These are phyloP conservation scores for Euphorbia lathyris DNA, from an alignment of 345 rosid species.

Conservation along the genomic window DNA sequence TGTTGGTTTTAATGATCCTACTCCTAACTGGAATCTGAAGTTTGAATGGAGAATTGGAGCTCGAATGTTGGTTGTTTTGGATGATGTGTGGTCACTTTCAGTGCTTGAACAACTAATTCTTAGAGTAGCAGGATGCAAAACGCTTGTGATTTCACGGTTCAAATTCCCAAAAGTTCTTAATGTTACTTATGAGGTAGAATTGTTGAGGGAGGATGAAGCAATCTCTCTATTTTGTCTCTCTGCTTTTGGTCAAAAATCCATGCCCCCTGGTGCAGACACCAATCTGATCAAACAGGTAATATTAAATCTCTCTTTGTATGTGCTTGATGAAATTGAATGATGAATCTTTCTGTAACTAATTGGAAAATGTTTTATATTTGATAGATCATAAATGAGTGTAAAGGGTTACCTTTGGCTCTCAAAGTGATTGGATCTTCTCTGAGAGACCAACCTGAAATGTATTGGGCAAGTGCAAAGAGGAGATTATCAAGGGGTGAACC, in stretches of 20 bases:
- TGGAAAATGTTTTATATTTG: slow-evolving; percentile 7
- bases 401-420: slow-evolving; percentile 94
- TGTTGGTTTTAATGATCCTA: slow-evolving; percentile 16
- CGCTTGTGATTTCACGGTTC: slow-evolving; percentile 73
- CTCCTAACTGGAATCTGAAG: slow-evolving; percentile 39
- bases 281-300: slow-evolving; percentile 66
- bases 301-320: not conserved
- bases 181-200: slow-evolving; percentile 52
- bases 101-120: slow-evolving; percentile 60
- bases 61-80: slow-evolving; percentile 55
- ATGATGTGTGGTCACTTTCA: slow-evolving; percentile 73
- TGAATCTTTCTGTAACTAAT: slow-evolving; percentile 3
- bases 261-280: slow-evolving; percentile 52
- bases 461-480: slow-evolving; percentile 62
- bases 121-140: slow-evolving; percentile 51
- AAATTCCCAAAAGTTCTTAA: slow-evolving; percentile 43
- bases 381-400: slow-evolving; percentile 75
- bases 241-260: slow-evolving; percentile 63
- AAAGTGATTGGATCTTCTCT: slow-evolving; percentile 89
- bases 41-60: slow-evolving; percentile 27
- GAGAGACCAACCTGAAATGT: slow-evolving; percentile 54
- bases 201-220: slow-evolving; percentile 63
- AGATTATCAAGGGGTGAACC: slow-evolving; percentile 70
- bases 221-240: slow-evolving; percentile 60
- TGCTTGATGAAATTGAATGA: not conserved